These are phyloP conservation scores for Wickerhamiella bombiphila DNA, from an alignment of 805 yeast species.

Conservation along the genomic window DNA sequence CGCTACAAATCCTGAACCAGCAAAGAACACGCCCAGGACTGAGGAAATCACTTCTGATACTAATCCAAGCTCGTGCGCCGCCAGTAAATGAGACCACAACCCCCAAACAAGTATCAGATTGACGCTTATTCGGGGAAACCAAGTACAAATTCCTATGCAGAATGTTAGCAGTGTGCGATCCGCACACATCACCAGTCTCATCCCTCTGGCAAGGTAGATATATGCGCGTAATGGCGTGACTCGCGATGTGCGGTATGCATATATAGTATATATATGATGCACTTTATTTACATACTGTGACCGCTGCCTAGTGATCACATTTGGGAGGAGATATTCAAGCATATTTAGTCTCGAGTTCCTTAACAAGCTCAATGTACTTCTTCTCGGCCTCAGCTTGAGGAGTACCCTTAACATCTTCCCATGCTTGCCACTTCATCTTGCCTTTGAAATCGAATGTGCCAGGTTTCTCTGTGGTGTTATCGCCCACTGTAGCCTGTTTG, in stretches of 20 bases:
- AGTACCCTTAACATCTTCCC: constrained; percentile 75
- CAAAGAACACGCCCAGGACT: constrained; percentile 7
- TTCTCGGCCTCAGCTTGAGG: constrained; percentile 83
- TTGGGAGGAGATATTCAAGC: too few species aligned
- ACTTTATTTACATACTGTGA: too few species aligned
- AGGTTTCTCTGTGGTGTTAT: constrained; percentile 76
- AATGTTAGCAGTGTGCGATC: too few species aligned
- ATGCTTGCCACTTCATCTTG: constrained; percentile 95
- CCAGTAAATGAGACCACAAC: constrained; percentile 14
- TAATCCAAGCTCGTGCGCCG: constrained; percentile 10
- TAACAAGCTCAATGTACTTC: constrained; percentile 32
- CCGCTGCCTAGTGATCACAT: too few species aligned
- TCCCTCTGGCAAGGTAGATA: too few species aligned
- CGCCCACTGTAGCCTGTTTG: constrained; percentile 97
- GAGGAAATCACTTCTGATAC: background rate
- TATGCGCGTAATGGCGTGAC: too few species aligned
- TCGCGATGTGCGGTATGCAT: too few species aligned
- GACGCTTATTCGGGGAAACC: constrained; percentile 23
- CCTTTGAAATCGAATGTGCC: constrained; percentile 87
- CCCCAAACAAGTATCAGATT: constrained; percentile 23
- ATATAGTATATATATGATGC: too few species aligned
- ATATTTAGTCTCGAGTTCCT: constrained; percentile 18
- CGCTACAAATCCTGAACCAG: constrained; percentile 15
- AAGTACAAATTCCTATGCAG: constrained; percentile 5
- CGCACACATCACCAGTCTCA: too few species aligned